Conservation (phyloP, 768 basidiomycete species). For the Phanerochaete sordida region DNA sequence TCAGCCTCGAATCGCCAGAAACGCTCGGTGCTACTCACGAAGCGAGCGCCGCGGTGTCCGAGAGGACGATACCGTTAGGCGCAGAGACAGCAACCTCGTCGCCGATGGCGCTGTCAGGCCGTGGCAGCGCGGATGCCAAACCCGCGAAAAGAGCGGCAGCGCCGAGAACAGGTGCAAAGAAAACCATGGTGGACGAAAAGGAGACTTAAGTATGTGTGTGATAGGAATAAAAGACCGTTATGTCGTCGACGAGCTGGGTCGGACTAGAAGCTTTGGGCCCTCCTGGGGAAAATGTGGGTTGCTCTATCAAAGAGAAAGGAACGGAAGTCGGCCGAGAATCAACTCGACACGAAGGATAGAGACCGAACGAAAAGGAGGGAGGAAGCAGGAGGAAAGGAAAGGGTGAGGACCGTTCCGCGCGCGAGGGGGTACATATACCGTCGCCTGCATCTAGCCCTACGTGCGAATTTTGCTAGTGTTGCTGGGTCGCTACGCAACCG, state of each 20-base stretch:
- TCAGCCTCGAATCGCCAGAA: constrained; percentile 6
- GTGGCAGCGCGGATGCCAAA: constrained; percentile 46
- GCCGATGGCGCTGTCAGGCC: constrained; percentile 35
- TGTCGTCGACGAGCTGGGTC: constrained; percentile 41
- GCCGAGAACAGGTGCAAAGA: constrained; percentile 50
- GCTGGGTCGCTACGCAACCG: constrained; percentile 13
- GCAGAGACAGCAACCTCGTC: constrained; percentile 40
- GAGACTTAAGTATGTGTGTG: constrained; percentile 8
- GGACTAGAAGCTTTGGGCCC: constrained; percentile 41
- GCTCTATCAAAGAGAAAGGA: constrained; percentile 73
- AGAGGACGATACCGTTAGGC: constrained; percentile 41
- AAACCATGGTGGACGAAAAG: constrained; percentile 48
- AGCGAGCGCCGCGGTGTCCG: constrained; percentile 35
- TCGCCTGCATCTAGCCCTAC: not conserved
- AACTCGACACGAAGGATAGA: constrained; percentile 55
- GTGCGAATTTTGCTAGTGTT: constrained; percentile 5
- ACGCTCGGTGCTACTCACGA: constrained; percentile 28
- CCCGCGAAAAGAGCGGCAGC: constrained; percentile 51
- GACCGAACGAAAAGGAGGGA: constrained; percentile 30
- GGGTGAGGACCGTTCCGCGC: constrained; percentile 2
- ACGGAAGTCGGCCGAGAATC: constrained; percentile 59
- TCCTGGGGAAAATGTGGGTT: constrained; percentile 53
- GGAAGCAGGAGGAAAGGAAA: constrained; percentile 26
- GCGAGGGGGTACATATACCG: constrained; percentile 1
- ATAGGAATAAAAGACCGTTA: constrained; percentile 40